Conservation (phyloP, 2,329 filamentous ascomycete species). For the Salinomyces thailandicus region DNA sequence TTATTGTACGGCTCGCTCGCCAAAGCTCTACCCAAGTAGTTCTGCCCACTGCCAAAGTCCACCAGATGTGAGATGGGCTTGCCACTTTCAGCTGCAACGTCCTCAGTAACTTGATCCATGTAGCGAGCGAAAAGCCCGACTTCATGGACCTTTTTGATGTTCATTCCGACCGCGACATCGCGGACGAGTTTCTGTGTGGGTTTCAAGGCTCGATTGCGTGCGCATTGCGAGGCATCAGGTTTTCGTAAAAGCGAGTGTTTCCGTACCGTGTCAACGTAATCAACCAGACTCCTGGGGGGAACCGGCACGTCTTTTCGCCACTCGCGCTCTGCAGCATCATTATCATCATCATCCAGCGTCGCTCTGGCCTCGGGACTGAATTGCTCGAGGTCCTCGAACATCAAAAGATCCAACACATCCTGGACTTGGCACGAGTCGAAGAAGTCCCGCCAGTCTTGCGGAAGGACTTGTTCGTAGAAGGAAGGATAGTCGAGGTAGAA, state of each 20-base stretch:
- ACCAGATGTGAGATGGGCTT: constrained; percentile 68
- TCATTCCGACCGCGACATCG: constrained; percentile 81
- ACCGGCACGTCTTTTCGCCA: constrained; percentile 38
- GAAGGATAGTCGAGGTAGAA: constrained; percentile 77
- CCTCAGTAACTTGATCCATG: constrained; percentile 55
- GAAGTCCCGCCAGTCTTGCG: constrained; percentile 71
- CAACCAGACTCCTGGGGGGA: constrained; percentile 50
- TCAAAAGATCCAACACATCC: constrained; percentile 66
- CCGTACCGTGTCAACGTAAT: constrained; percentile 63
- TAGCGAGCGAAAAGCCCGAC: constrained; percentile 85
- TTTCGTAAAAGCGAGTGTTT: constrained; percentile 49
- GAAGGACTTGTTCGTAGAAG: constrained; percentile 67
- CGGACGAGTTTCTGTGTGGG: constrained; percentile 50
- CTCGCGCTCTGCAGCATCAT: constrained; percentile 6
- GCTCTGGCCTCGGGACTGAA: constrained; percentile 16
- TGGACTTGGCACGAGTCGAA: constrained; percentile 61
- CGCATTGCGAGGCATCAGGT: constrained; percentile 33
- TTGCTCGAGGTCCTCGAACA: constrained; percentile 60
- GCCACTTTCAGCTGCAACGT: constrained; percentile 38
- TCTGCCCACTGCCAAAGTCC: constrained; percentile 93
- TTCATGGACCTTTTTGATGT: constrained; percentile 89
- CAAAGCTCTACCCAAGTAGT: constrained; percentile 82
- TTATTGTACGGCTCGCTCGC: constrained; percentile 78
- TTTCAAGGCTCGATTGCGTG: constrained; percentile 22
- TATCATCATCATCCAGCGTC: not conserved